Evolutionary conservation across 2,329 filamentous ascomycete species (phyloP), one percentile per base, ranked within the genome.

Genomic region (Monosporascus sp.): DNA sequence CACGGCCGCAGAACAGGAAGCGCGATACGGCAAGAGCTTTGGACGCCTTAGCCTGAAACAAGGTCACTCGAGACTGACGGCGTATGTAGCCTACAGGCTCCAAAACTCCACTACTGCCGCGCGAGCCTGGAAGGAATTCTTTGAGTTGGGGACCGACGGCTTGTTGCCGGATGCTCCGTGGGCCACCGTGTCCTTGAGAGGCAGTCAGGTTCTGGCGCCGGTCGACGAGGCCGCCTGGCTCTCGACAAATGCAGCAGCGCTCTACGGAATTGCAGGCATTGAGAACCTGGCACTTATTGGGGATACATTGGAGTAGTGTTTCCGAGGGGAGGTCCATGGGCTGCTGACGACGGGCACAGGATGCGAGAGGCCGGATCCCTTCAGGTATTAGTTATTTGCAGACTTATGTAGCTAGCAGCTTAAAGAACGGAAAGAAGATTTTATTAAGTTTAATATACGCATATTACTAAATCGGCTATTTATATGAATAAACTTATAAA

Each of bases 221-320:
- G 72, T 82, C 0, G 76, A 83, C 19, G 81, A 85, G 65, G 81
- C 80, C 0, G 64, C 70, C 0, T 85, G 82, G 81, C 59, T 85
- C 1, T 73, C 75, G 2, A 84, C 82, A 0, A 85, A 85, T 58
- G 78, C 78, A 43, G 72, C 76, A 6, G 79, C 81, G 0, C 71
- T 80, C 52, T 85, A 83, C 63, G 82, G 82, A 1, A 57, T 84
- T 49, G 77, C 80, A 1, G 79, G 74, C 0, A 83, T 85, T 53
- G 77, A 81, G 60, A 77, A 82, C 51, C 57, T 85, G 59, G 78
- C 78, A 3, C 61, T 73, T 36, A 65, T 73, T 17, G 56, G 58
- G 20, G 49, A 59, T 53, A 62, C 61, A 3, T 56, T 67, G 31
- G 52, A 26, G 45, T 44, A 51, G 76, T 78, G 60, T 5, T 11